Conservation (phyloP, 2,329 filamentous ascomycete genomes). For the Xylaria sp. region DNA sequence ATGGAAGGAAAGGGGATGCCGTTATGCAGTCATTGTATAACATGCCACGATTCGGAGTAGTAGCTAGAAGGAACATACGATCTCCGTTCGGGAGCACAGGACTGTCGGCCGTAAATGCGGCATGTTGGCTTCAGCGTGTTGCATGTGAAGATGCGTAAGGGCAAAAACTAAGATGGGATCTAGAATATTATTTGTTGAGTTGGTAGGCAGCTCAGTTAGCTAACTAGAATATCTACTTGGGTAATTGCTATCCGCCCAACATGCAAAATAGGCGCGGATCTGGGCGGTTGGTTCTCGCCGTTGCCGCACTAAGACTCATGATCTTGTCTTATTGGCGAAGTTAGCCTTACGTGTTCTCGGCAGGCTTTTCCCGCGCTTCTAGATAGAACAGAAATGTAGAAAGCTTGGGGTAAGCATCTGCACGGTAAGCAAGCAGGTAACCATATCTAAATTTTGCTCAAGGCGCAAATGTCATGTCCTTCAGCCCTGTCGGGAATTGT, state of each 20-base stretch:
- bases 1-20: neutral
- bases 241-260: neutral
- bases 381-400: neutral
- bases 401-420: neutral
- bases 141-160: neutral
- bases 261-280: neutral
- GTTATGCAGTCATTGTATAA: neutral
- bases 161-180: neutral
- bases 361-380: slow-evolving; percentile 1
- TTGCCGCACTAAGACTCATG: neutral
- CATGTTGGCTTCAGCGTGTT: neutral
- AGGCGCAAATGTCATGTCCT: neutral
- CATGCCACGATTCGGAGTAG: slow-evolving; percentile 1
- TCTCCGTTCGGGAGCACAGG: neutral
- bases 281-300: neutral
- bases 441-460: neutral
- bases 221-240: neutral
- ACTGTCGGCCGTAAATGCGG: neutral
- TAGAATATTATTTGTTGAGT: neutral
- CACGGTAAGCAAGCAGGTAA: neutral
- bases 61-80: slow-evolving; percentile 3
- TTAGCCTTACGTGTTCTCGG: neutral
- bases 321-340: neutral
- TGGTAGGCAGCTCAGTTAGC: neutral
- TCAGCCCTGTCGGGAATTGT: neutral